Base-by-base conservation (phyloP, 2,329 filamentous ascomycete genomes). In the Aspergillus ochraceoroseus region DNA sequence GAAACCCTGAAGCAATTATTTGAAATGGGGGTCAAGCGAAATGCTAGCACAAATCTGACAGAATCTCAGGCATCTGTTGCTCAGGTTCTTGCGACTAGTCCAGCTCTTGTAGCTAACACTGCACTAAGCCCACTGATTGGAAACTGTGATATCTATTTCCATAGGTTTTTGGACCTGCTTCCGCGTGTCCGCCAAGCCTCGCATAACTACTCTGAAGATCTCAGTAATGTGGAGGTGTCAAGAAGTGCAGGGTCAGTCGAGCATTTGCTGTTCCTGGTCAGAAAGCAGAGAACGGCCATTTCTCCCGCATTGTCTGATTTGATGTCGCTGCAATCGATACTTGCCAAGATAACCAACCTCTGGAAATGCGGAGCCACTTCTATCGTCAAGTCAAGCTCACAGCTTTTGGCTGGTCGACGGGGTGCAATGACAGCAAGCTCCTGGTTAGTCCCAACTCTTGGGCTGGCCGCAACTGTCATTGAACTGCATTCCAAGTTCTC, bases 21-120 rank as follows among this genome's bases (percentile, higher is more conserved):
- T 23, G 78, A 83, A 42, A 96, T 98, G 90, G 92, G 92, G 3
- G 78, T 98, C 54, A 83, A 83, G 54, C 80, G 82, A 37, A 95
- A 95, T 58, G 72, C 94, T 11, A 80, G 84, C 49, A 81, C 80
- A 9, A 80, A 85, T 57, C 73, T 83, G 29, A 71, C 96, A 12
- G 75, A 76, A 26, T 79, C 79, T 38, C 92, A 98, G 63, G 73
- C 77, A 18, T 83, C 85, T 0, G 70, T 86, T 5, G 75, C 85
- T 4, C 66, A 75, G 4, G 73, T 95, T 2, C 73, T 98, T 18
- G 76, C 86, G 1, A 72, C 70, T 4, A 74, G 73, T 2, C 56
- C 63, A 56, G 68, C 22, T 53, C 73, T 47, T 48, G 56, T 51
- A 46, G 54, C 54, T 37, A 46, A 38, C 5, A 34, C 51, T 28